These are phyloP conservation scores for Boletus rex-veris DNA, from an alignment of 768 basidiomycete genomes.

Conservation along the genomic window DNA sequence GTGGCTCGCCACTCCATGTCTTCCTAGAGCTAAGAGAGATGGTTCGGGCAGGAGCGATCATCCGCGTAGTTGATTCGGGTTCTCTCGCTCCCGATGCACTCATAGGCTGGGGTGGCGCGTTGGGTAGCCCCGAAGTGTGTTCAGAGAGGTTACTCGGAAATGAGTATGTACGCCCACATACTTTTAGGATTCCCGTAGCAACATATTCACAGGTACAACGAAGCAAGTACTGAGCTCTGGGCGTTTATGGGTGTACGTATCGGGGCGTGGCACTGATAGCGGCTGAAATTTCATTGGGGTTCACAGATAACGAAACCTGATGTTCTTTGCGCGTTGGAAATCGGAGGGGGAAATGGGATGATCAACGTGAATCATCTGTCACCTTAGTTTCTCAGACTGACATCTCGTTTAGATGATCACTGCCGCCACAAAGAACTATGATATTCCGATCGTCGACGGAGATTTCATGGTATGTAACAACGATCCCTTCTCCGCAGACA, in stretches of 20 bases:
- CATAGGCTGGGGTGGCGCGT: constrained; percentile 38
- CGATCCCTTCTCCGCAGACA: not conserved
- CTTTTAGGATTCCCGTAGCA: not conserved
- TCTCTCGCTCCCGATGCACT: constrained; percentile 42
- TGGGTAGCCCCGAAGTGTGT: constrained; percentile 43
- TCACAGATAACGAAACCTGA: constrained; percentile 31
- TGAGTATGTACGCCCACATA: constrained; percentile 25
- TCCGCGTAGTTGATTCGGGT: constrained; percentile 45
- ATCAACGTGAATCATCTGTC: constrained; percentile 31
- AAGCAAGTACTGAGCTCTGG: constrained; percentile 31
- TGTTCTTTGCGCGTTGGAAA: constrained; percentile 38
- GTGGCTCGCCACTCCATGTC: constrained; percentile 53
- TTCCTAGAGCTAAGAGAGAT: constrained; percentile 52
- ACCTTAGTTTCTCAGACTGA: constrained; percentile 6
- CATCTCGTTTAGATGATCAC: constrained; percentile 32
- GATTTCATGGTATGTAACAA: constrained; percentile 39
- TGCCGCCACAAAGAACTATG: constrained; percentile 34
- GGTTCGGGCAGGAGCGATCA: constrained; percentile 44
- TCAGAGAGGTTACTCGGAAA: constrained; percentile 37
- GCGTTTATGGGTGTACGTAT: constrained; percentile 24
- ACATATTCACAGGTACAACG: constrained; percentile 28
- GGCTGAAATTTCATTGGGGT: not conserved
- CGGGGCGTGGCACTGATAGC: not conserved
- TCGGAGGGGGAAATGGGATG: constrained; percentile 47
- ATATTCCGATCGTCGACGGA: constrained; percentile 41